Evolutionary conservation across 1,284 basidiomycete species (phyloP), one percentile per base, ranked within the genome.

Genomic region (Papiliotrema terrestris): DNA sequence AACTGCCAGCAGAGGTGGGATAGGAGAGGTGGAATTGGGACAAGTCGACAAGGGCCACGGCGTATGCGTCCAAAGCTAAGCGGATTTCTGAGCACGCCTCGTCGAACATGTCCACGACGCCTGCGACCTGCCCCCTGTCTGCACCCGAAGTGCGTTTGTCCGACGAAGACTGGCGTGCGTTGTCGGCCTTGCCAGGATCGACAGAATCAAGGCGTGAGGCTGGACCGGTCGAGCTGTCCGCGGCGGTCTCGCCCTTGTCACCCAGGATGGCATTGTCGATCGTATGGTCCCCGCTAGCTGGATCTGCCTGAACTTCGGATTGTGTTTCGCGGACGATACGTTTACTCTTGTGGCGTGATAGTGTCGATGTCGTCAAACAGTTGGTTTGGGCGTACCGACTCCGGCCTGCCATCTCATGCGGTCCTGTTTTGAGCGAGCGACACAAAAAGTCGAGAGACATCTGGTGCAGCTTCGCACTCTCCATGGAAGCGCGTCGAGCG

Each of bases 391-490:
- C 25, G 51, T 49, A 13, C n/a, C 22, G 42, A 32, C 14, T 29
- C 20, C 9, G 15, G 8, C 63, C 66, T 6, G 66, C 63, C 8
- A 49, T 49, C 46, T 67, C 66, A 6, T 47, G 45, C 8, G 68
- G 67, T 39, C 68, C 59, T 39, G 57, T 56, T 48, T 70, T 66
- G 37, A 74, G 54, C 3, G 70, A 71, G 17, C 69, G 62, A 14
- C 72, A 64, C 6, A 72, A 58, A 52, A 74, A 74, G 37, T 74
- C 68, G 20, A 74, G 70, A 17, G 72, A 71, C 23, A 71, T 71
- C 53, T 72, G 68, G 46, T 74, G 72, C 46, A 74, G 43, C 47
- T 65, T 63, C 17, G 65, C 61, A 42, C 58, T 59, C n/a, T 61
- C 55, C 17, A 60, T 49, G 4, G 59, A 55, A 17, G 63, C 59